A percentile compares a stretch with the other conserved stretches of the same genome.
Evolutionary conservation across 768 basidiomycete species (phyloP).

Genomic region (Phallus indusiatus): DNA sequence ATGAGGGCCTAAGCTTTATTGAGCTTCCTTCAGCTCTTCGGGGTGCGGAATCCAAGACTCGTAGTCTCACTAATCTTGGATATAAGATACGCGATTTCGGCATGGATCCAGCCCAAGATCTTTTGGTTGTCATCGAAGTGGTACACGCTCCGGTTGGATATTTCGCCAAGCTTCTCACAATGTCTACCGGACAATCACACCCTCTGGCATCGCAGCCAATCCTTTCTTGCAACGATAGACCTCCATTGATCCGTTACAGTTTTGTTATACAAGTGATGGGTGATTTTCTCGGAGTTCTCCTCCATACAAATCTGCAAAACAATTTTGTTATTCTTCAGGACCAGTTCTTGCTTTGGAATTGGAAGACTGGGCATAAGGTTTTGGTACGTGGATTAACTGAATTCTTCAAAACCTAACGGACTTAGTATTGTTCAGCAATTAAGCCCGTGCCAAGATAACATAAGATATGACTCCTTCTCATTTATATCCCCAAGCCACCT

Average conservation of each 20-base stretch:
- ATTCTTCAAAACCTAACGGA: not conserved
- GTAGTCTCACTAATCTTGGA: conserved; percentile 30
- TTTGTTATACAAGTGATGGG: conserved; percentile 49
- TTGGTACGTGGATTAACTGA: conserved; percentile 32
- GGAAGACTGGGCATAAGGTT: conserved; percentile 45
- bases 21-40: conserved; percentile 42
- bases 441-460: not conserved
- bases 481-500: conserved; percentile 19
- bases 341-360: conserved; percentile 55
- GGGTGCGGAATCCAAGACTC: conserved; percentile 35
- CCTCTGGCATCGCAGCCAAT: conserved; percentile 29
- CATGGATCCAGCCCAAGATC: conserved; percentile 59
- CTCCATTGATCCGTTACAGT: conserved; percentile 1
- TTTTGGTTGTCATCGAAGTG: conserved; percentile 43
- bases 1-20: conserved; percentile 29
- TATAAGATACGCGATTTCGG: conserved; percentile 44
- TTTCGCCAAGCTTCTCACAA: conserved; percentile 35
- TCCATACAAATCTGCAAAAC: conserved; percentile 27
- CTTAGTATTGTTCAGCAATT: conserved; percentile 2
- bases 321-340: conserved; percentile 18
- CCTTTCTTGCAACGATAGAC: conserved; percentile 23
- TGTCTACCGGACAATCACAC: conserved; percentile 38
- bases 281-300: conserved; percentile 40
- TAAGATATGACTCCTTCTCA: conserved; percentile 14
- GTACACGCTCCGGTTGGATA: conserved; percentile 10